A percentile compares a stretch with the other conserved stretches of the same genome.
phyloP scores from a whole-genome alignment of 768 basidiomycete species.

The Mrakia gelida region DNA sequence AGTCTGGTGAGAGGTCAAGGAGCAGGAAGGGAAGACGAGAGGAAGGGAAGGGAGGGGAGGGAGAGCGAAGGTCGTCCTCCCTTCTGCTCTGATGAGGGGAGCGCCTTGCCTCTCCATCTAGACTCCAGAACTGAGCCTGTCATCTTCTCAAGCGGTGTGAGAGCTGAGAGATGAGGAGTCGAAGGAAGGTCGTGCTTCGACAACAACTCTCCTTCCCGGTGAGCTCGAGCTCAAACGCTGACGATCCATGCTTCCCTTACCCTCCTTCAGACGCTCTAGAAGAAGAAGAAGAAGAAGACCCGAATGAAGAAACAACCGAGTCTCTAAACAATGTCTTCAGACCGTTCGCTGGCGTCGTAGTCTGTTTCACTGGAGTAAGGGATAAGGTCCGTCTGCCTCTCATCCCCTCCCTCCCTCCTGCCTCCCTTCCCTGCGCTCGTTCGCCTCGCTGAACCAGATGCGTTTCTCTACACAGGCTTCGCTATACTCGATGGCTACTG shows the following conservation, averaged over 20 bases:
- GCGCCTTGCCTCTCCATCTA: not conserved
- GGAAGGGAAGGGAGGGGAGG: not conserved
- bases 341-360: conserved; percentile 55
- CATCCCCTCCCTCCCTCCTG: conserved; percentile 21
- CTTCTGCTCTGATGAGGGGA: no score
- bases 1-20: not conserved
- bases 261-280: not conserved
- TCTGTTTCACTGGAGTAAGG: conserved; percentile 71
- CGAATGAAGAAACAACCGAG: conserved; percentile 4
- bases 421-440: conserved; percentile 13
- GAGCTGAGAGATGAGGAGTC: no score
- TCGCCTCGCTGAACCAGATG: not conserved
- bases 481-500: conserved; percentile 68
- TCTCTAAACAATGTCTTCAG: conserved; percentile 29
- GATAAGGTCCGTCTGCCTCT: conserved; percentile 60
- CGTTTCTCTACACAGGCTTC: conserved; percentile 51
- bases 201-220: not conserved
- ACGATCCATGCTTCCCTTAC: not conserved
- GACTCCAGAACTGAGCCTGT: not conserved
- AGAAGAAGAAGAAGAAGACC: conserved; percentile 13
- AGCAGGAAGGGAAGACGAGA: not conserved
- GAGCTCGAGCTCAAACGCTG: not conserved
- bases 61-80: not conserved
- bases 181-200: not conserved
- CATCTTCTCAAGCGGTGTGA: no score